phyloP scores from a whole-genome alignment of 2,329 filamentous ascomycete species.

The Fusarium sp. region DNA sequence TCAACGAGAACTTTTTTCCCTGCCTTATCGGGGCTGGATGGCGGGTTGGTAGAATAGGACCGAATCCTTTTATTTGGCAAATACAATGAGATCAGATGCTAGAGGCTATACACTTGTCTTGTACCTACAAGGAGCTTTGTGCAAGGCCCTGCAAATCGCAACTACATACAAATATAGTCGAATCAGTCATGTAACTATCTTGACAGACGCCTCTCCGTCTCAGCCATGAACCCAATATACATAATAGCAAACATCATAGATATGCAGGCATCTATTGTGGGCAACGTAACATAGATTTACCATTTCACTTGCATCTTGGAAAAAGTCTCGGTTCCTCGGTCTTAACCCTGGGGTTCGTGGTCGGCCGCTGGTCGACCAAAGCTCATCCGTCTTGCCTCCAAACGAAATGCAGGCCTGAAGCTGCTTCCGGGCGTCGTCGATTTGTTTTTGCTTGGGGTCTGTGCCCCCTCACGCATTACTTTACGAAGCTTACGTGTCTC shows the following conservation, averaged over 20 bases:
- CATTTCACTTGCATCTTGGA: slow-evolving; percentile 12
- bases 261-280: neutral
- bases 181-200: neutral
- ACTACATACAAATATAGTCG: neutral
- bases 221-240: neutral
- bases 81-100: neutral
- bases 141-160: neutral
- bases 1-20: neutral
- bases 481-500: slow-evolving; percentile 38
- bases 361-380: slow-evolving; percentile 5
- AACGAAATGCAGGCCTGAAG: slow-evolving; percentile 27
- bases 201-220: neutral
- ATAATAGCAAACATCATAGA: slow-evolving; percentile 3
- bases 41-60: neutral
- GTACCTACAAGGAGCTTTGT: neutral
- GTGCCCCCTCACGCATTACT: slow-evolving; percentile 26
- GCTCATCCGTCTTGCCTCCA: slow-evolving; percentile 21
- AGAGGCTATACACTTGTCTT: neutral
- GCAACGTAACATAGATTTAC: neutral
- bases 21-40: neutral
- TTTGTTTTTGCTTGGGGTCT: slow-evolving; percentile 19
- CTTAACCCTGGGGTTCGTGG: neutral
- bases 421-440: slow-evolving; percentile 14
- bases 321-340: slow-evolving; percentile 29
- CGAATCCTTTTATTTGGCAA: neutral